Evolutionary conservation across 129 eudicot genomes (phyloP), one percentile per base, ranked within the genome.

Genomic region (Saposhnikovia divaricata): DNA sequence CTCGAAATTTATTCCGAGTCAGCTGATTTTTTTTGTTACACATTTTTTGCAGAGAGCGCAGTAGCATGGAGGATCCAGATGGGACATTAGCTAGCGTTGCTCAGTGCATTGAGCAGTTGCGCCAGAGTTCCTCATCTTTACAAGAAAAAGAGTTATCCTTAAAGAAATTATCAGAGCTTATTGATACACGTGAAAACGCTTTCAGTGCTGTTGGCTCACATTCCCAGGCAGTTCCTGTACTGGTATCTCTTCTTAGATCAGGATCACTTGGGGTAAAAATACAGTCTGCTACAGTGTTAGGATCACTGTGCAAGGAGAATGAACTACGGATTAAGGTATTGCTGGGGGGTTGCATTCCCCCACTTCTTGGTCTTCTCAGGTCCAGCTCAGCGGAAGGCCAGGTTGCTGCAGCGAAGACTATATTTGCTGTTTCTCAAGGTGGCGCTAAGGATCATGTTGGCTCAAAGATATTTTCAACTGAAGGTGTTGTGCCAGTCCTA

Each of bases 221-320:
- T 85, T 96, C 99, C 40, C 99, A 96, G 84, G 99, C 99, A 5
- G 99, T 96, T 87, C 99, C 99, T 21, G 99, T 96, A n/a, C 89
- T 96, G 71, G 99, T 96, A 25, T 96, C 99, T 65, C 98, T 96
- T 81, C 87, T 96, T 77, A 87, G 99, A 72, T 90, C 99, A 9
- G 98, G 99, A 23, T 88, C 97, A 82, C 91, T 90, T n/a, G 93
- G 89, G 77, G 90, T 96, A 71, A 96, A 96, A 81, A 86, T 96
- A 84, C 98, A 96, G 88, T 93, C 99, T 78, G 98, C 99, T 45
- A 88, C 88, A 25, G 99, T 96, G 66, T 80, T 96, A 63, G 97
- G 98, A 40, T 90, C 99, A 85, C 84, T 96, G 75, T 96, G 99
- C 81, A 92, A 92, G 85, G 99, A 96, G 80, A 96, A 96, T 84